Base-by-base conservation (phyloP, 805 yeast species). In the Tetrapisispora nanseiensis region DNA sequence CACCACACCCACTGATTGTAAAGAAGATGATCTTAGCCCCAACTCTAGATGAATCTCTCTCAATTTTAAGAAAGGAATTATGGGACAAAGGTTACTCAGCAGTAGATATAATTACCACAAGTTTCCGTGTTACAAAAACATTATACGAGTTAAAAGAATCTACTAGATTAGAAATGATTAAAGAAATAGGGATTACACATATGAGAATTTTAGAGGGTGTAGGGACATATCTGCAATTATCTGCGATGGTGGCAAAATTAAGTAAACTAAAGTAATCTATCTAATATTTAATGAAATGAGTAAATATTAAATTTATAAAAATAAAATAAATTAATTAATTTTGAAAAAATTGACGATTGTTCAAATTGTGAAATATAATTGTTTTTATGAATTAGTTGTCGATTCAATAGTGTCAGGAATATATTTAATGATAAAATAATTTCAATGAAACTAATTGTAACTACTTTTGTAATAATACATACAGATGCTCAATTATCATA, bases 171-270 rank as follows among this genome's bases (percentile, higher is more conserved):
- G 90, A 82, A 45, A 74, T 82, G 57, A 80, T 92, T 49, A 79
- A 80, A 56, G 87, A 84, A 52, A 86, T 92, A 35, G 98, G 98
- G 5, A 77, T 83, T 48, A 76, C 86, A 1, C 98, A 92, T 58
- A 81, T 92, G 89, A 70, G 96, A 47, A 80, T 92, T 2, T 67
- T 92, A 38, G 97, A 92, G 63, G 98, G 98, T 48, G 95, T 92
- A 4, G 77, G 86, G 10, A 79, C 95, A 0, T 82, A 82, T 58
- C 66, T 92, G 46, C 98, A 92, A 57, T 63, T 92, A 47, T 80
- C 86, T 39, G 94, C 95, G 6, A 70, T 92, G 67, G 65, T 86
- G 36, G 82, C 95, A 18, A 80, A 72, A 51, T 59, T 70, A 16
- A 56, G 51, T 39, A 56, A 48, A 41, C 39, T 60, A 16, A 47